Percentiles rank a stretch among this genome's conserved stretches.
These are phyloP conservation scores for Aphanomyces astaci DNA, from an alignment of 352 stramenopile species.

Conservation along the genomic window DNA sequence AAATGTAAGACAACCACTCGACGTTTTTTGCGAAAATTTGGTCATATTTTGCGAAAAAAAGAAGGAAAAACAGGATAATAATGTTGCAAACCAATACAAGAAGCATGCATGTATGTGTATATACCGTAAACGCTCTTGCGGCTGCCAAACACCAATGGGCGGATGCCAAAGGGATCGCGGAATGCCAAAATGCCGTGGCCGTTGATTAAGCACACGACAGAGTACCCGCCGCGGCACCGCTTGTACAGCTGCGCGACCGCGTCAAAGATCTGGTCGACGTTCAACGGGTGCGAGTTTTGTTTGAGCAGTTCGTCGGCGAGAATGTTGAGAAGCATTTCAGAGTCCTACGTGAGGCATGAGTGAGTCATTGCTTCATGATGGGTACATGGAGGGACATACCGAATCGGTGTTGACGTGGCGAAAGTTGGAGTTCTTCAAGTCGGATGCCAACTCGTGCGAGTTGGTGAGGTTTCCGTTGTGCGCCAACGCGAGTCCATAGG, in stretches of 20 bases:
- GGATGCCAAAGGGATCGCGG: constrained; percentile 96
- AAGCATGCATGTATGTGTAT: no score
- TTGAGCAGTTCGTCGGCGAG: constrained; percentile 95
- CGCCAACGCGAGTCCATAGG: constrained; percentile 96
- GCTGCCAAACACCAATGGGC: constrained; percentile 91
- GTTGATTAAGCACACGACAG: constrained; percentile 96
- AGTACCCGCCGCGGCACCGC: constrained; percentile 94
- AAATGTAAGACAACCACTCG: neutral
- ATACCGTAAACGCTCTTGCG: constrained; percentile 65
- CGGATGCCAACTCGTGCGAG: constrained; percentile 90
- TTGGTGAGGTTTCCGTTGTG: constrained; percentile 99
- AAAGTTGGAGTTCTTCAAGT: constrained; percentile 88
- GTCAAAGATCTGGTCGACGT: constrained; percentile 83
- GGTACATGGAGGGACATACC: constrained; percentile 23
- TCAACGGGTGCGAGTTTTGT: constrained; percentile 54
- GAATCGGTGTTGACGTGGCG: constrained; percentile 98
- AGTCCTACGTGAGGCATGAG: constrained; percentile 63
- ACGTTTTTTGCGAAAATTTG: no score
- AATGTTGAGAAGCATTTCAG: constrained; percentile 97
- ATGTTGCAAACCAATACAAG: no score
- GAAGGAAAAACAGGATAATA: no score
- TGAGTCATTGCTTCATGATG: constrained; percentile 4
- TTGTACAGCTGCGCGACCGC: constrained; percentile 90
- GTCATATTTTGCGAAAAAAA: no score
- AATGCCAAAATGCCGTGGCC: constrained; percentile 97